A percentile compares a stretch with the other conserved stretches of the same genome.
Conservation (phyloP, 2,329 filamentous ascomycete genomes). For the Penicillium sp. region DNA sequence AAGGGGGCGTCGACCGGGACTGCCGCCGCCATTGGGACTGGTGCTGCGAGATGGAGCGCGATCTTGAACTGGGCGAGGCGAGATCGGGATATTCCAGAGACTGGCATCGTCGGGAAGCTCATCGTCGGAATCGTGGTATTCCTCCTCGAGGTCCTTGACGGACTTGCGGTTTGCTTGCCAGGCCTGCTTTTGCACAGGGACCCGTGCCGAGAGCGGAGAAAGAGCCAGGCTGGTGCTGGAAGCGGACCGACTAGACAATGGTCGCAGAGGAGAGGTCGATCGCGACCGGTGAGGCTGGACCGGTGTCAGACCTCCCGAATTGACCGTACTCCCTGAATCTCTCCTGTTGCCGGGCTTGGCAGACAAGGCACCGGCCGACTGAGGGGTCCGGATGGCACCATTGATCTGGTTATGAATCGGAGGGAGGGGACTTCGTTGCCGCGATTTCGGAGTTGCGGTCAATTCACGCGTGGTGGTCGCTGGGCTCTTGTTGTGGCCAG, state of each 20-base stretch:
- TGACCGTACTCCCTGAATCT: slow-evolving; percentile 23
- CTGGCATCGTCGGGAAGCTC: slow-evolving; percentile 56
- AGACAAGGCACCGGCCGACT: slow-evolving; percentile 32
- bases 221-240: slow-evolving; percentile 34
- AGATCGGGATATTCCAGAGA: slow-evolving; percentile 56
- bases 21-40: slow-evolving; percentile 48
- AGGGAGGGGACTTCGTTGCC: slow-evolving; percentile 27
- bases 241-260: slow-evolving; percentile 28
- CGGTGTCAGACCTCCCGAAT: slow-evolving; percentile 32
- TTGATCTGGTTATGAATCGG: slow-evolving; percentile 32
- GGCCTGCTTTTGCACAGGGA: slow-evolving; percentile 40
- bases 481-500: slow-evolving; percentile 33
- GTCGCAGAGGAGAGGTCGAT: slow-evolving; percentile 35
- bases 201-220: slow-evolving; percentile 28
- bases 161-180: slow-evolving; percentile 52
- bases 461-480: slow-evolving; percentile 39
- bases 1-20: slow-evolving; percentile 45
- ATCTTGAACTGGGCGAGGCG: slow-evolving; percentile 48
- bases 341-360: slow-evolving; percentile 29
- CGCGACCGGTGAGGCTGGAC: slow-evolving; percentile 36
- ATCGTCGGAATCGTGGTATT: slow-evolving; percentile 57
- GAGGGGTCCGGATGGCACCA: slow-evolving; percentile 28
- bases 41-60: slow-evolving; percentile 43
- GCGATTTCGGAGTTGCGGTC: slow-evolving; percentile 33
- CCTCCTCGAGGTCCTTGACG: slow-evolving; percentile 53